Evolutionary conservation across 1,284 basidiomycete species (phyloP), one percentile per base, ranked within the genome.

Genomic region (Tremellales sp.): DNA sequence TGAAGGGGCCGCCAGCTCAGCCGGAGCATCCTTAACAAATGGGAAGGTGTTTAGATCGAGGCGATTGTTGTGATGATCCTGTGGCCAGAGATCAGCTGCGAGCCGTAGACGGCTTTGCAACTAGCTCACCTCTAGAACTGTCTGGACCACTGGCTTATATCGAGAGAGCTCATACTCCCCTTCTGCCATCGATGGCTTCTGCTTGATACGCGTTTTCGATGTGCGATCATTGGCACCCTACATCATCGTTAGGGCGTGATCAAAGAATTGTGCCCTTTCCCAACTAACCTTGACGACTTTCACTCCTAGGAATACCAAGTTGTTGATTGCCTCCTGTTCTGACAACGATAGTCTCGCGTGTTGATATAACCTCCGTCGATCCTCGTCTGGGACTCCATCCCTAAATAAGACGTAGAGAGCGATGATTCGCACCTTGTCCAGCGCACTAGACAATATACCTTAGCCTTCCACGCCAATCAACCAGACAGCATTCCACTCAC

Each of bases 341-440:
- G 87, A 79, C 44, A 93, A 73, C 3, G 82, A 81, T 38, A 99
- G 75, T 27, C 90, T 79, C n/a, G 95, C 95, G 68, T 99, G 95
- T 69, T 97, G 93, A 70, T 94, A 98, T 49, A 99, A 73, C 48
- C 95, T 78, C 53, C 92, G 81, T 47, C 90, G 82, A 73, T 99
- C 95, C 67, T 98, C 95, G 49, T 97, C 94, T 16, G 94, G 92
- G 8, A 98, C 94, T 38, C 95, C 95, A 61, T 98, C 94, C 37
- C 92, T 85, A 72, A 86, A 83, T 70, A 97, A 84, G 61, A 98
- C 91, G 72, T 98, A 99, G 14, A 98, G 77, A 5, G 94, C 90
- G 52, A 99, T 89, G 61, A 99, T 87, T 49, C 95, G 87, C 32
- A 97, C 89, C 78, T 98, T 99, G 74, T 93, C 93, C 40, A 77